Percentiles rank a stretch among this genome's conserved stretches.
phyloP scores from a whole-genome alignment of 192 early-diverging fungal species.

The Mortierella claussenii region DNA sequence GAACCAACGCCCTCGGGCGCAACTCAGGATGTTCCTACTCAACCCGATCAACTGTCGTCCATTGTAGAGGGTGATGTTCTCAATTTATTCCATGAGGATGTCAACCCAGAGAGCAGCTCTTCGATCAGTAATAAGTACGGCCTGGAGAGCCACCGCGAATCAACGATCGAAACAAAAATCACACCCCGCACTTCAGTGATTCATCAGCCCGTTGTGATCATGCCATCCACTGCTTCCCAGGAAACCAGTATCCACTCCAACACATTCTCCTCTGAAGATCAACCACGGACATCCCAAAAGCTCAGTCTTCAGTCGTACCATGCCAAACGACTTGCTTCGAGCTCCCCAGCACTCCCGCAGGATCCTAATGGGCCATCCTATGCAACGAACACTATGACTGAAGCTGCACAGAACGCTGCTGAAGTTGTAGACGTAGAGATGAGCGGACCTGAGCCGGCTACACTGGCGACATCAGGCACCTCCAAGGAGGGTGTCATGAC shows the following conservation, averaged over 20 bases:
- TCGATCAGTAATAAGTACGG: background rate
- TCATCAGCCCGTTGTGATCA: slow-evolving; percentile 8
- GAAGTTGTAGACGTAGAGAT: slow-evolving; percentile 22
- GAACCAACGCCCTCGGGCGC: background rate
- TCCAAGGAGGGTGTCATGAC: background rate
- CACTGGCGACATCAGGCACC: too few relatives aligned
- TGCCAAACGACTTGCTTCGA: slow-evolving; percentile 11
- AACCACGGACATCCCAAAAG: slow-evolving; percentile 14
- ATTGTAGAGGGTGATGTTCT: slow-evolving; percentile 41
- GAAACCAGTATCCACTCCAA: background rate
- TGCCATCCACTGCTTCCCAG: background rate
- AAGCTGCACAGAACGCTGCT: background rate
- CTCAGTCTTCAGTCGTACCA: slow-evolving; percentile 33
- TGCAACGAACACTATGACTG: background rate
- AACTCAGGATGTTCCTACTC: too few relatives aligned
- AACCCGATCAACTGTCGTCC: slow-evolving; percentile 5
- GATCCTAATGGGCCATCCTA: too few relatives aligned
- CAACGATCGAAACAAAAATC: background rate
- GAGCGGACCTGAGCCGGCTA: slow-evolving; percentile 6
- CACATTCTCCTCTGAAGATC: background rate
- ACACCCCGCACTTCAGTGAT: background rate
- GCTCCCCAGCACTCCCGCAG: slow-evolving; percentile 19
- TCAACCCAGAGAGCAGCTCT: slow-evolving; percentile 18
- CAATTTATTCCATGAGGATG: slow-evolving; percentile 43
- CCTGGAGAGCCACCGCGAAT: background rate